Evolutionary conservation across 1,284 basidiomycete genomes (phyloP).

Genomic region (Amylostereum areolatum): DNA sequence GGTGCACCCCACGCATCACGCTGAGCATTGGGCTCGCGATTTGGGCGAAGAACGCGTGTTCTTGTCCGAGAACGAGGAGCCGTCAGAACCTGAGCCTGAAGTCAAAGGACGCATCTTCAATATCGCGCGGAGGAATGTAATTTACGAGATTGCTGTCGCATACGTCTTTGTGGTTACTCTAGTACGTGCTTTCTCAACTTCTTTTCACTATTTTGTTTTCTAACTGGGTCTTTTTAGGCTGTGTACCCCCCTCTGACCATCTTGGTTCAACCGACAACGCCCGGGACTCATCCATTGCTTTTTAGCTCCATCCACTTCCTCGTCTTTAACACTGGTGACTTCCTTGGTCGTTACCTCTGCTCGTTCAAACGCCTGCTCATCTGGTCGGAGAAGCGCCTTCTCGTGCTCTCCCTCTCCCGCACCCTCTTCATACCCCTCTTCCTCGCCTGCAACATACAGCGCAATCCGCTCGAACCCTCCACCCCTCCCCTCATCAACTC

Average conservation of each 20-base stretch:
- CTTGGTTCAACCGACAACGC: conserved; percentile 62
- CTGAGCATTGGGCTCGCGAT: conserved; percentile 9
- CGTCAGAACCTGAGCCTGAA: conserved; percentile 16
- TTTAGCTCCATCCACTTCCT: conserved; percentile 72
- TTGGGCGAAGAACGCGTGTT: conserved; percentile 4
- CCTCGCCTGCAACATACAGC: conserved; percentile 76
- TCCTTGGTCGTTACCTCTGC: conserved; percentile 70
- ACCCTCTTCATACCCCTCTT: conserved; percentile 81
- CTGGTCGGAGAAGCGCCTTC: conserved; percentile 59
- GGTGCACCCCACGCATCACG: conserved; percentile 34
- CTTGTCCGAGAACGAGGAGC: conserved; percentile 4
- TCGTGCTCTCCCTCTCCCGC: conserved; percentile 60
- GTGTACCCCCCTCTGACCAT: conserved; percentile 84
- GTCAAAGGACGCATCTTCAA: conserved; percentile 38
- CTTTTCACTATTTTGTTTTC: neutral
- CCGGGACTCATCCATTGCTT: conserved; percentile 51
- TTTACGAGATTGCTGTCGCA: conserved; percentile 67
- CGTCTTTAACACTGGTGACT: conserved; percentile 73
- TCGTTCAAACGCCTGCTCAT: conserved; percentile 59
- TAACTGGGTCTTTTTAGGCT: conserved; percentile 39
- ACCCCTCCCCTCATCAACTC: conserved; percentile 57
- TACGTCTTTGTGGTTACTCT: conserved; percentile 78
- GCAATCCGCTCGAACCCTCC: conserved; percentile 25
- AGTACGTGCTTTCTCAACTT: conserved; percentile 36
- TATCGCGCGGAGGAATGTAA: conserved; percentile 58